Percentiles rank a stretch among this genome's conserved stretches.
Conservation (phyloP, 2,329 filamentous ascomycete species). For the Neospermospora avenae region DNA sequence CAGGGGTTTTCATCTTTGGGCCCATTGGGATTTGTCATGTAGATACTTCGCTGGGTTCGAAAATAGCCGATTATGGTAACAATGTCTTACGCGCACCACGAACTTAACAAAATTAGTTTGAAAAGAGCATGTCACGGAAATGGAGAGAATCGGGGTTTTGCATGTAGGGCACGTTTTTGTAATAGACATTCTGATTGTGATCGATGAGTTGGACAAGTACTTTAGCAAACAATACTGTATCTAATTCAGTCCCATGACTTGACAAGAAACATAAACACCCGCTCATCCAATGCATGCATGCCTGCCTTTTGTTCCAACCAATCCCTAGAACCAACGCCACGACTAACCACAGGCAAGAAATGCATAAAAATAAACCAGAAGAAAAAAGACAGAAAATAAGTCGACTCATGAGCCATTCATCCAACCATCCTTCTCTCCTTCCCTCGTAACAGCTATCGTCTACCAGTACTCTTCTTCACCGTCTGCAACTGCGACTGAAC, state of each 20-base stretch:
- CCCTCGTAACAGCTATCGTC: neutral
- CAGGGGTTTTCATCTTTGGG: neutral
- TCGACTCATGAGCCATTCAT: neutral
- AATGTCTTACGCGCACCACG: conserved; percentile 12
- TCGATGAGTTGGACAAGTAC: neutral
- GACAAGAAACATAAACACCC: neutral
- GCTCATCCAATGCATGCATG: neutral
- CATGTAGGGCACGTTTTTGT: neutral
- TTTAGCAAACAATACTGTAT: neutral
- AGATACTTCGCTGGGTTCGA: neutral
- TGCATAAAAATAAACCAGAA: neutral
- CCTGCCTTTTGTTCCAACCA: neutral
- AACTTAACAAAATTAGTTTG: too few species aligned
- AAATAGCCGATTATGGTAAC: neutral
- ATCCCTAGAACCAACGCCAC: neutral
- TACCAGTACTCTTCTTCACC: conserved; percentile 2
- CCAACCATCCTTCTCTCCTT: neutral
- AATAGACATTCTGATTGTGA: neutral
- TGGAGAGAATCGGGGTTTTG: too few species aligned
- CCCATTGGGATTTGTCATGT: neutral
- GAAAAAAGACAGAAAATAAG: neutral
- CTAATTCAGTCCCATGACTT: neutral
- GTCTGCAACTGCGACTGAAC: neutral
- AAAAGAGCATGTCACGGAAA: too few species aligned
- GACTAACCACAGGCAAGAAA: neutral